Conservation (phyloP, 495 filamentous ascomycete genomes). For the Penicillium angulare region DNA sequence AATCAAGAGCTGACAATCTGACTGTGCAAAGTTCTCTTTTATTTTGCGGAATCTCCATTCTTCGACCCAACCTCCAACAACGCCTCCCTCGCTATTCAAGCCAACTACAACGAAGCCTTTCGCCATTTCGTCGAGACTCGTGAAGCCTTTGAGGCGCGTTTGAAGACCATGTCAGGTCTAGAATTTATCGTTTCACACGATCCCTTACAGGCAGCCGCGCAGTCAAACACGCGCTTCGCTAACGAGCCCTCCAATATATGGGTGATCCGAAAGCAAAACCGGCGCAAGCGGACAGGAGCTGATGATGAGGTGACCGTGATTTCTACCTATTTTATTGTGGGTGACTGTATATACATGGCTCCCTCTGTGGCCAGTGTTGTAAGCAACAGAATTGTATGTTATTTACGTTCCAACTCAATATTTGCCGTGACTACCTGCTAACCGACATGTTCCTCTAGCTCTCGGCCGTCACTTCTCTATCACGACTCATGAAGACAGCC, state of each 20-base stretch:
- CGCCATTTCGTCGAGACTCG: slow-evolving; percentile 64
- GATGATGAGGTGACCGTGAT: slow-evolving; percentile 72
- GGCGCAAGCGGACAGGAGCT: slow-evolving; percentile 54
- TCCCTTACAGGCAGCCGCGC: slow-evolving; percentile 60
- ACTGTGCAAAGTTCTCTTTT: slow-evolving; percentile 65
- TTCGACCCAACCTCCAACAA: slow-evolving; percentile 91
- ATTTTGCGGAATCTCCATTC: slow-evolving; percentile 88
- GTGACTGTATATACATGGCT: slow-evolving; percentile 87
- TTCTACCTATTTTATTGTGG: slow-evolving; percentile 79
- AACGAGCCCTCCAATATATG: slow-evolving; percentile 66
- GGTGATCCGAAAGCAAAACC: slow-evolving; percentile 88
- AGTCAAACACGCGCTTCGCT: slow-evolving; percentile 56
- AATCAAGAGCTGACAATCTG: background rate
- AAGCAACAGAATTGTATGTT: slow-evolving; percentile 66
- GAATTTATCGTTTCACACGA: slow-evolving; percentile 81
- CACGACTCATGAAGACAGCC: slow-evolving; percentile 61
- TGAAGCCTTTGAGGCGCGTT: slow-evolving; percentile 71
- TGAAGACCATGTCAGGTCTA: slow-evolving; percentile 77
- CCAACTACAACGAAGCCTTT: slow-evolving; percentile 68
- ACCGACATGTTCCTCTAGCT: slow-evolving; percentile 54
- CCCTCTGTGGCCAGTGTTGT: slow-evolving; percentile 77
- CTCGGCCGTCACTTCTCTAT: slow-evolving; percentile 59
- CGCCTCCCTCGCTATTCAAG: slow-evolving; percentile 70
- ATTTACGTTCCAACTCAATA: background rate
- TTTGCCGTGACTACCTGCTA: slow-evolving; percentile 5